Percentiles rank a stretch among this genome's conserved stretches.
Conservation (phyloP, 768 basidiomycete genomes). For the Russula sp. region DNA sequence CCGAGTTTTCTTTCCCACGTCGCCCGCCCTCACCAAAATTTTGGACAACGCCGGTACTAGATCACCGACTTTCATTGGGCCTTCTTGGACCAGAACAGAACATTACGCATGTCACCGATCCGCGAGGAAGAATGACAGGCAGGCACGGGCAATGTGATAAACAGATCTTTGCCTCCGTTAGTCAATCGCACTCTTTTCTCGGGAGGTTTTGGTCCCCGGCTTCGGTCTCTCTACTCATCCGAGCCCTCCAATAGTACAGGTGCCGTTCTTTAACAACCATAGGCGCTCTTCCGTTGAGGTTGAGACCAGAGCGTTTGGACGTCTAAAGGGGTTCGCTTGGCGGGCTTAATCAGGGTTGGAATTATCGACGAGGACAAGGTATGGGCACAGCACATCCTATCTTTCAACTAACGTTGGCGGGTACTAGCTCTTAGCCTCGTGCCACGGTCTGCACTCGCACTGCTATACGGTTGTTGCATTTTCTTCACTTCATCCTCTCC, state of each 20-base stretch:
- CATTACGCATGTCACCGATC: not conserved
- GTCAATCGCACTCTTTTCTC: not conserved
- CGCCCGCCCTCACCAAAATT: not conserved
- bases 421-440: slow-evolving; percentile 1
- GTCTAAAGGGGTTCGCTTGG: not conserved
- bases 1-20: too few relatives aligned
- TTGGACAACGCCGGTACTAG: not conserved
- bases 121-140: not conserved
- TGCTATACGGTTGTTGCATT: not conserved
- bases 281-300: not conserved
- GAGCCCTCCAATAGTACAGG: not conserved
- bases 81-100: not conserved
- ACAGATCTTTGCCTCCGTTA: not conserved
- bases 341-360: not conserved
- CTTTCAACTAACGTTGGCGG: not conserved
- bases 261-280: not conserved
- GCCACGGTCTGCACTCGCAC: not conserved
- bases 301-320: not conserved
- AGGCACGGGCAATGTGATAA: not conserved
- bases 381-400: not conserved
- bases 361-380: not conserved
- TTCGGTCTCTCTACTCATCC: not conserved
- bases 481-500: not conserved
- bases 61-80: not conserved
- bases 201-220: not conserved